Conservation (phyloP, 139 green algal genomes). For the Bryopsis sp. region DNA sequence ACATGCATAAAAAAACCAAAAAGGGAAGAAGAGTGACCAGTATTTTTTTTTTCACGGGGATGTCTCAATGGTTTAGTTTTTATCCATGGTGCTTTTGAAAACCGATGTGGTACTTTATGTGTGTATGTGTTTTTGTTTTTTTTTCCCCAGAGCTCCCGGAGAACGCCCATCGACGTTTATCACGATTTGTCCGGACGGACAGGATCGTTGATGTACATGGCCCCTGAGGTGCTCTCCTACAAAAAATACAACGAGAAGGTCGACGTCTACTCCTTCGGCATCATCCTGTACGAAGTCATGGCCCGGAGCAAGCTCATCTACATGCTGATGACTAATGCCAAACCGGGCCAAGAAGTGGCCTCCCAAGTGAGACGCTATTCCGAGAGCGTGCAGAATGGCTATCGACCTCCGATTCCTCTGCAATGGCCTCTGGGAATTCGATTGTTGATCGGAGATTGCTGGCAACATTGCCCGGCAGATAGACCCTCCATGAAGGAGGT, state of each 20-base stretch:
- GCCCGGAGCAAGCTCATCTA: too few species aligned
- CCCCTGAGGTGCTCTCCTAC: constrained; percentile 18
- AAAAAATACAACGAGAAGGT: constrained; percentile 25
- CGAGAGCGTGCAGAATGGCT: constrained; percentile 2
- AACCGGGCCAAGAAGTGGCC: background rate
- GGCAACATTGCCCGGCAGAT: background rate
- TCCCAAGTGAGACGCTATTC: constrained; percentile 9
- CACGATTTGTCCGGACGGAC: background rate
- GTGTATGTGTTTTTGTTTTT: too few species aligned
- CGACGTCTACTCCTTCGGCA: constrained; percentile 18
- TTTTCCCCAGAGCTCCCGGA: too few species aligned
- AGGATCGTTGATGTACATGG: constrained; percentile 28
- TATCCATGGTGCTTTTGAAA: too few species aligned
- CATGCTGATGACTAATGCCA: too few species aligned
- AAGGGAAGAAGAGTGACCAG: too few species aligned
- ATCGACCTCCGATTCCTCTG: background rate
- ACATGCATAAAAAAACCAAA: too few species aligned
- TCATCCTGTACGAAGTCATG: constrained; percentile 17
- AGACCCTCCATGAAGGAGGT: constrained; percentile 14
- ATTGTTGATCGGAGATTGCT: background rate
- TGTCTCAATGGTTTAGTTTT: too few species aligned
- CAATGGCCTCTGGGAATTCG: constrained; percentile 8
- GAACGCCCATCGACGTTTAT: background rate
- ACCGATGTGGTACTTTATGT: too few species aligned
- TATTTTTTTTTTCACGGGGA: too few species aligned